Evolutionary conservation across 305 asterid genomes (phyloP), one percentile per base, ranked within the genome.

Genomic region (Fraxinus ornus): DNA sequence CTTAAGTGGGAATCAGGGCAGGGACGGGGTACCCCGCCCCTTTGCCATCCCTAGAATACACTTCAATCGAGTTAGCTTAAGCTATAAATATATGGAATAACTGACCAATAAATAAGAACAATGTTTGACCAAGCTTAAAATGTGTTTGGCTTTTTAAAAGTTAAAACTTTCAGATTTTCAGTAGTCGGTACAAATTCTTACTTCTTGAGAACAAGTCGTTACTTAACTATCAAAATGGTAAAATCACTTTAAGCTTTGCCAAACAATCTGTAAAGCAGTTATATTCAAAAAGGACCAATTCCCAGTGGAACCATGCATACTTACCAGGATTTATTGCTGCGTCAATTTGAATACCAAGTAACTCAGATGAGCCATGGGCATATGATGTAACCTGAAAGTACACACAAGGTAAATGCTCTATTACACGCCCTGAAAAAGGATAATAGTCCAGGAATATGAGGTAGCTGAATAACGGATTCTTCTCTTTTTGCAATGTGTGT

Each of bases 261-360:
- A 28, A 44, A 44, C 55, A 44, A 44, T 44, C 55, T 12, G 55
- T 44, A 44, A 44, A 44, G 55, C 55, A 44, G 5, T 44, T 15
- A 17, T 44, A 32, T 68, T 35, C 41, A 26, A 76, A 83, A 71
- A 71, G 78, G 52, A 77, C 74, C 3, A 76, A 62, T 37, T 52
- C 76, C 74, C 49, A 83, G 75, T 86, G 35, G 9, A 74, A 79
- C 70, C 73, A 75, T 75, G 62, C 77, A 24, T 41, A 83, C 88
- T 80, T 84, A 93, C 98, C 99, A 83, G 98, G 98, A 91, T 96
- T 96, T 88, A 96, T 93, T 77, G 99, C 99, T 21, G 99, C 98
- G 84, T 96, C 99, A 88, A 96, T 96, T 92, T 96, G 99, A 90
- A 96, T 96, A 78, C 98, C 99, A 84, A 96, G 91, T 78, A 96